Evolutionary conservation across 2,329 filamentous ascomycete genomes (phyloP).

Genomic region (Chaetomiaceae sp.): DNA sequence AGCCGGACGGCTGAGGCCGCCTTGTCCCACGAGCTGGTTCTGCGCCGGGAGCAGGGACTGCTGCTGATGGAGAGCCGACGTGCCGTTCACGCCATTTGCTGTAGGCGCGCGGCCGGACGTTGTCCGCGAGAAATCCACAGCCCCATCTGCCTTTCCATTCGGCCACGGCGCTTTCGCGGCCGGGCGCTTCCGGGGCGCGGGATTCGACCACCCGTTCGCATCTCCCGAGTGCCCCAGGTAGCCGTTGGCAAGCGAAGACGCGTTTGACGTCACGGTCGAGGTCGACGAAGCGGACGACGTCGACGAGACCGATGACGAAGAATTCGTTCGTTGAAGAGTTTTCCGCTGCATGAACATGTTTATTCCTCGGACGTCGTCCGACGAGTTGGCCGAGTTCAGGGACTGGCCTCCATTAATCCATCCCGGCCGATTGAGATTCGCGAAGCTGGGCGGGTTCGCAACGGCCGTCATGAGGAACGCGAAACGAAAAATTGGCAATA

Average conservation of each 20-base stretch:
- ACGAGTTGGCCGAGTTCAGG: slow-evolving; percentile 61
- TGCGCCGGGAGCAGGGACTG: slow-evolving; percentile 34
- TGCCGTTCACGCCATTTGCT: slow-evolving; percentile 40
- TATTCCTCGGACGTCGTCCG: slow-evolving; percentile 67
- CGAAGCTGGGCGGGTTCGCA: slow-evolving; percentile 57
- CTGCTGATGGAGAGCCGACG: slow-evolving; percentile 33
- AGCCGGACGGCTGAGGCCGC: slow-evolving; percentile 56
- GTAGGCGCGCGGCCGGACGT: slow-evolving; percentile 33
- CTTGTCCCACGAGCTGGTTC: slow-evolving; percentile 35
- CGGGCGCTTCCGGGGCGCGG: slow-evolving; percentile 45
- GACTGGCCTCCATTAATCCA: slow-evolving; percentile 54
- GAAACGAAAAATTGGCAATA: slow-evolving; percentile 16
- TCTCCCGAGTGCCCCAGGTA: slow-evolving; percentile 42
- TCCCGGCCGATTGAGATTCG: slow-evolving; percentile 58
- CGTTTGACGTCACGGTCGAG: slow-evolving; percentile 58
- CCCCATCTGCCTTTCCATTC: slow-evolving; percentile 40
- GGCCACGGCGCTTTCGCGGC: slow-evolving; percentile 48
- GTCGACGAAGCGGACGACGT: slow-evolving; percentile 53
- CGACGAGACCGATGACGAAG: slow-evolving; percentile 77
- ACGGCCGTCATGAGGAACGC: slow-evolving; percentile 58
- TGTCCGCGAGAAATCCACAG: slow-evolving; percentile 42
- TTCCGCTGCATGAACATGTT: slow-evolving; percentile 83
- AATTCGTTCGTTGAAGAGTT: slow-evolving; percentile 78
- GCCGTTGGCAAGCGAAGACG: slow-evolving; percentile 54
- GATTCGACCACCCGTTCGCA: slow-evolving; percentile 45